phyloP scores from a whole-genome alignment of 1,284 basidiomycete genomes.

The Phellinidium pouzarii region DNA sequence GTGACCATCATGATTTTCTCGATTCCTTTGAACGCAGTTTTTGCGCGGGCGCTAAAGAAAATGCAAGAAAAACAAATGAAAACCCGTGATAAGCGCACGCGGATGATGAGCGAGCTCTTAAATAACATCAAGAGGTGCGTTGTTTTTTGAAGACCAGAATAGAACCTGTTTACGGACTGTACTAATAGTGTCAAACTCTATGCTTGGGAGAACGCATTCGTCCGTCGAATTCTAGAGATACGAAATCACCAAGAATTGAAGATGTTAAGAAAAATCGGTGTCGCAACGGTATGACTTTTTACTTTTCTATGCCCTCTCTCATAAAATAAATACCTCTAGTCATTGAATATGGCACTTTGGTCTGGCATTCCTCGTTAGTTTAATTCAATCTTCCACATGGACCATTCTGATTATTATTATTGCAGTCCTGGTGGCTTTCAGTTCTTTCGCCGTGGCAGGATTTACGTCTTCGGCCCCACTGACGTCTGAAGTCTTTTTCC shows the following conservation, averaged over 20 bases:
- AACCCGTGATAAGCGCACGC: conserved; percentile 72
- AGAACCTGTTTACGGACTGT: too few species aligned
- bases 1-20: conserved; percentile 87
- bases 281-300: conserved; percentile 46
- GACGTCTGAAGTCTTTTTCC: conserved; percentile 91
- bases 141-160: not conserved
- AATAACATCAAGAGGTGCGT: conserved; percentile 81
- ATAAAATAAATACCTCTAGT: conserved; percentile 31
- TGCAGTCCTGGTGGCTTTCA: conserved; percentile 38
- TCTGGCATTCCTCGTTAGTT: conserved; percentile 51
- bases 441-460: conserved; percentile 81
- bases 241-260: conserved; percentile 82
- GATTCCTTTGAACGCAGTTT: conserved; percentile 73
- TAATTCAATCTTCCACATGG: conserved; percentile 27
- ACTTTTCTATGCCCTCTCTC: not conserved
- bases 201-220: conserved; percentile 87
- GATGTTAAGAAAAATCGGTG: conserved; percentile 77
- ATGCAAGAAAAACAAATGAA: conserved; percentile 91
- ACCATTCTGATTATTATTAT: not conserved
- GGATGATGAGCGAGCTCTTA: conserved; percentile 77
- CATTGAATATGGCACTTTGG: conserved; percentile 59
- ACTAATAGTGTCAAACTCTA: conserved; percentile 65
- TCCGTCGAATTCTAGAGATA: conserved; percentile 64
- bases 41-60: conserved; percentile 70
- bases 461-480: conserved; percentile 63